Evolutionary conservation across 495 filamentous ascomycete species (phyloP).

Genomic region (Tuber aestivum): DNA sequence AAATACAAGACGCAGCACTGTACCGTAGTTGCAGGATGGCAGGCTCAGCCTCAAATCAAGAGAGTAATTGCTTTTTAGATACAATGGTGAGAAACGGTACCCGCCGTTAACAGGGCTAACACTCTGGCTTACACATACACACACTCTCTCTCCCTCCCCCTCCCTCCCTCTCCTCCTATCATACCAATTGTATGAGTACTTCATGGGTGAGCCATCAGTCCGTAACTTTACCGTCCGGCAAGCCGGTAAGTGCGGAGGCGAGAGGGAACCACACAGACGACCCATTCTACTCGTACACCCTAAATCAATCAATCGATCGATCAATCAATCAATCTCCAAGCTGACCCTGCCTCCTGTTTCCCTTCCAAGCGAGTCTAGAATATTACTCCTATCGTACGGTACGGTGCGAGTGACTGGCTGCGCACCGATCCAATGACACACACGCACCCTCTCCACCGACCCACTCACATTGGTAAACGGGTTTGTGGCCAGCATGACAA

Average conservation of each 20-base stretch:
- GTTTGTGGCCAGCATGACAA: neutral
- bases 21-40: neutral
- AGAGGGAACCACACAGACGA: neutral
- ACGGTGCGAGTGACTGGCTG: neutral
- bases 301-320: neutral
- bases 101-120: neutral
- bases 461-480: neutral
- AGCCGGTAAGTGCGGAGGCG: neutral
- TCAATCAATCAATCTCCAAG: neutral
- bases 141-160: too few relatives aligned
- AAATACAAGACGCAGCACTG: too few relatives aligned
- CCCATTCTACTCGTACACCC: neutral
- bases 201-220: neutral
- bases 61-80: neutral
- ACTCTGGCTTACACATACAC: neutral
- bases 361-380: neutral
- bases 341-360: neutral
- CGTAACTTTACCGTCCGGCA: neutral
- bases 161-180: neutral
- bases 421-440: neutral
- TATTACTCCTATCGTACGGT: neutral
- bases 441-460: neutral
- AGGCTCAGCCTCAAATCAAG: neutral
- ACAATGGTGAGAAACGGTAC: neutral
- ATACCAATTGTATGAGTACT: too few relatives aligned